Conservation (phyloP, 441 rosid species). For the Metrosideros polymorpha region DNA sequence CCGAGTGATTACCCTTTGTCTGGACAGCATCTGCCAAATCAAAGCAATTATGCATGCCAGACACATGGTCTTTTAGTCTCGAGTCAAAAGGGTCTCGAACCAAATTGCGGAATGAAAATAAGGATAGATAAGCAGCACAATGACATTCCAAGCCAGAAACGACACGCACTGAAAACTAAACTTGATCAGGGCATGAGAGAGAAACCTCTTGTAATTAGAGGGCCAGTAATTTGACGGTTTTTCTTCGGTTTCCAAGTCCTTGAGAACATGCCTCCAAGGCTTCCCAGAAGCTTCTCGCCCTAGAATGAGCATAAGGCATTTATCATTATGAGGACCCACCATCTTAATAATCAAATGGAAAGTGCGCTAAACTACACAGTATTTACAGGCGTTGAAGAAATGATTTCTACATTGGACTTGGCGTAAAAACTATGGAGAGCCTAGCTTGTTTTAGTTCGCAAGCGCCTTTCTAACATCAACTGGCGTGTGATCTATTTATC, state of each 20-base stretch:
- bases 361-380: not conserved
- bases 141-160: not conserved
- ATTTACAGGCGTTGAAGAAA: not conserved
- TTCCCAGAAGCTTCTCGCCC: slow-evolving; percentile 17
- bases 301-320: not conserved
- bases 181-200: not conserved
- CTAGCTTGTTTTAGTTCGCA: not conserved
- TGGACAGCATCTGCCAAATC: slow-evolving; percentile 32
- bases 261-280: slow-evolving; percentile 6
- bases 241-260: slow-evolving; percentile 8
- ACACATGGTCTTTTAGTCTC: not conserved
- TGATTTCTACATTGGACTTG: not conserved
- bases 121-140: not conserved
- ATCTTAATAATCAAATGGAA: not conserved
- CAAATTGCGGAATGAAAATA: not conserved
- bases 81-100: not conserved
- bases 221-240: not conserved
- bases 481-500: not conserved
- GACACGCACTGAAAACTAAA: not conserved
- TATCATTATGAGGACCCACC: not conserved
- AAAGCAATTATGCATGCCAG: not conserved
- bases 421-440: not conserved
- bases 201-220: not conserved
- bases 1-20: slow-evolving; percentile 31
- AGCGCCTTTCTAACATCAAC: not conserved